These are phyloP conservation scores for Colletotrichum aenigma DNA, from an alignment of 2,329 filamentous ascomycete genomes.

Conservation along the genomic window DNA sequence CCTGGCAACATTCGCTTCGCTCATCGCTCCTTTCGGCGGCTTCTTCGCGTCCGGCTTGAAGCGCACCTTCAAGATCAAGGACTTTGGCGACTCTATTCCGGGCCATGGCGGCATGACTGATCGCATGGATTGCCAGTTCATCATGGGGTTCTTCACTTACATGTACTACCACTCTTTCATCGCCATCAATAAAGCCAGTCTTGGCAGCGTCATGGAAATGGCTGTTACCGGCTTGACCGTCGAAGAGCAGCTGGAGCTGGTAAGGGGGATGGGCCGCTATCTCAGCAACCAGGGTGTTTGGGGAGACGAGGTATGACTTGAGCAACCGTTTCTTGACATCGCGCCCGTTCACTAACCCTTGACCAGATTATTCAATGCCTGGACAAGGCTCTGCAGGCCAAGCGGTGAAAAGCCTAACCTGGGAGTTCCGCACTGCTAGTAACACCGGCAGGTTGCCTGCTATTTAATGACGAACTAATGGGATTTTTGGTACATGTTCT, in stretches of 20 bases:
- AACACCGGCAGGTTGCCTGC: background rate
- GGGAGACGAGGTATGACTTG: conserved; percentile 42
- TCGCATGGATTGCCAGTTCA: conserved; percentile 99
- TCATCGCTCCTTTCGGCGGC: conserved; percentile 96
- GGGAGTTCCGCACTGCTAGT: background rate
- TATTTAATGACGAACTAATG: conserved; percentile 21
- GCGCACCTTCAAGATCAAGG: conserved; percentile 99
- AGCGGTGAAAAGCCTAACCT: conserved; percentile 18
- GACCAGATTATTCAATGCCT: conserved; percentile 37
- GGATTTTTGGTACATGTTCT: conserved; percentile 3
- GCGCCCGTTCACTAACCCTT: background rate
- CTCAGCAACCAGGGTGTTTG: conserved; percentile 66
- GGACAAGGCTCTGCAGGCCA: conserved; percentile 32
- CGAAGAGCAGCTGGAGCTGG: conserved; percentile 87
- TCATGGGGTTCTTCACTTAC: conserved; percentile 98
- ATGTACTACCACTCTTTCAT: conserved; percentile 99
- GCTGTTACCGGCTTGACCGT: conserved; percentile 87
- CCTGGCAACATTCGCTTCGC: conserved; percentile 90
- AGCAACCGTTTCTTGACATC: conserved; percentile 27
- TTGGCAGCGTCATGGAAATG: conserved; percentile 87
- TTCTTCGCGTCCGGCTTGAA: conserved; percentile 98
- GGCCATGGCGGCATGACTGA: conserved; percentile 98
- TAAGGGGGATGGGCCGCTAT: conserved; percentile 68
- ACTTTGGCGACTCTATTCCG: conserved; percentile 97
- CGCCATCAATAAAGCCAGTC: conserved; percentile 81